Base-by-base conservation (phyloP, 2,329 filamentous ascomycete species). In the Fusarium lyarnte region DNA sequence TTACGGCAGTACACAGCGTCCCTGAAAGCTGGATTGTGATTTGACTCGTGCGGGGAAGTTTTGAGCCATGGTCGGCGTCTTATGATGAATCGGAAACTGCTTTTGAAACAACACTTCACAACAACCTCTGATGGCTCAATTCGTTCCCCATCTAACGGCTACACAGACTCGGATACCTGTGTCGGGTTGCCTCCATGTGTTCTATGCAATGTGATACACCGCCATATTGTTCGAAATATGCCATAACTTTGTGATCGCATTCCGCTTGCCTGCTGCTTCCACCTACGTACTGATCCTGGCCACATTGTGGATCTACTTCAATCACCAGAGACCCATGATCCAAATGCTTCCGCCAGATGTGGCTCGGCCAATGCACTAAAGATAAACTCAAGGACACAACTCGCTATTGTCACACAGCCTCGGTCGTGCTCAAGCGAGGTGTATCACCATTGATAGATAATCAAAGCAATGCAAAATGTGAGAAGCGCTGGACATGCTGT, bases 1-100 rank as follows among this genome's bases (percentile, higher is more conserved):
- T 76, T 76, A 77, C 73, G 75, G 75, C 75, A 77, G 71, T 61
- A 77, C 66, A 74, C 58, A 73, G 63, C 67, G 69, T 77, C 67
- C 66, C 63, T 75, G 72, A 73, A 70, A 66, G 70, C 66, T 65
- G 75, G 74, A 73, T 77, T 77, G 75, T 77, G 76, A 77, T 77
- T 76, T 77, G 74, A 77, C 70, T 76, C 74, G 58, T 76, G 70
- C 58, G 74, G 75, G 66, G 70, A 73, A 70, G 67, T 77, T 77
- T 77, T 77, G 75, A 76, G 75, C 75, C 75, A 75, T 74, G 72
- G 75, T 73, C 72, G 72, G 75, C 74, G 74, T 75, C 75, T 77
- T 70, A 71, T 77, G 75, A 77, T 76, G 75, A 77, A 77, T 77
- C 76, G 63, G 65, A 77, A 70, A 77, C 75, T 74, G 73, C 68